Percentiles rank a stretch among this genome's conserved stretches.
These are phyloP conservation scores for Anisogramma anomala DNA, from an alignment of 2,329 filamentous ascomycete genomes.

Conservation along the genomic window DNA sequence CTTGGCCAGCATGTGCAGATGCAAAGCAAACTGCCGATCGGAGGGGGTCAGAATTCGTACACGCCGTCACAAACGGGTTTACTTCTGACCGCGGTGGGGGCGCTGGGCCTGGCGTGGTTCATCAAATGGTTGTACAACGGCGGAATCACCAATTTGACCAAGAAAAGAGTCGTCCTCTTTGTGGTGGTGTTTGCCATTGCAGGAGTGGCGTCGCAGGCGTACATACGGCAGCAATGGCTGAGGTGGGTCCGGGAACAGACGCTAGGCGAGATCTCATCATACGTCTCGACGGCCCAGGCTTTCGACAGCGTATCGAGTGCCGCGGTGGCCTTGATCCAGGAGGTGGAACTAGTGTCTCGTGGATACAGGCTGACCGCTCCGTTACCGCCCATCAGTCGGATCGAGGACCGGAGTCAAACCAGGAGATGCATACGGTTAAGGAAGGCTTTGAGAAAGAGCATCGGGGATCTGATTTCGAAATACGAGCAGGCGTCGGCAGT, in stretches of 20 bases:
- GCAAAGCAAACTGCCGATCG: constrained; percentile 7
- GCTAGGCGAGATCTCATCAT: constrained; percentile 53
- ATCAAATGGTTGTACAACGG: constrained; percentile 57
- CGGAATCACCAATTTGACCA: constrained; percentile 40
- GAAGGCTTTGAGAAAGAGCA: constrained; percentile 57
- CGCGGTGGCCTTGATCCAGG: constrained; percentile 73
- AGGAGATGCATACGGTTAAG: constrained; percentile 73
- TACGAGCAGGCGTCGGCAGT: constrained; percentile 59
- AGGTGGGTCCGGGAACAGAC: constrained; percentile 66
- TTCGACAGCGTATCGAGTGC: constrained; percentile 70
- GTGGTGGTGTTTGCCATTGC: constrained; percentile 39
- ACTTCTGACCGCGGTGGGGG: constrained; percentile 49
- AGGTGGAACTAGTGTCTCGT: constrained; percentile 88
- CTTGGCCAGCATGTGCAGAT: constrained; percentile 26
- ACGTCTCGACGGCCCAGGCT: constrained; percentile 65
- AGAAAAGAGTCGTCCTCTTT: constrained; percentile 39
- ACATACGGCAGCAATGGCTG: constrained; percentile 70
- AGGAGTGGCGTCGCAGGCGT: constrained; percentile 54
- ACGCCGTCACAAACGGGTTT: constrained; percentile 32
- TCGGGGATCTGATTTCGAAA: constrained; percentile 57
- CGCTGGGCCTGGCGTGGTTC: constrained; percentile 56
- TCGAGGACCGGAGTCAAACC: constrained; percentile 72
- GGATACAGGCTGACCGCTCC: constrained; percentile 62
- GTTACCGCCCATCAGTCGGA: constrained; percentile 78
- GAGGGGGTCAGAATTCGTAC: constrained; percentile 18